Base-by-base conservation (phyloP, 1,284 basidiomycete species). In the Anthracocystis panici-leucophaei region DNA sequence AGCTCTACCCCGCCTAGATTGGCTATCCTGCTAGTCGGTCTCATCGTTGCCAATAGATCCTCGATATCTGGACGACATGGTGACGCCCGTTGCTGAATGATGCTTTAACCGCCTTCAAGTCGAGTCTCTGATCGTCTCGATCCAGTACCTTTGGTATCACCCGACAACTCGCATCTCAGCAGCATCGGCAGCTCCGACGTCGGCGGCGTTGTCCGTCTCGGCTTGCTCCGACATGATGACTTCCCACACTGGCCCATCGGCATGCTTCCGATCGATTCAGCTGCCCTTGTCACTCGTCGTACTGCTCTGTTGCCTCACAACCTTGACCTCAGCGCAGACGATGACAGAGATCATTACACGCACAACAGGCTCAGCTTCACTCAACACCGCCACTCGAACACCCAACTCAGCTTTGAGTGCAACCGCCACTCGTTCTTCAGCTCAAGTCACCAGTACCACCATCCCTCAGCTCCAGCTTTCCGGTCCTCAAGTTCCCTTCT, bases 381-480 rank as follows among this genome's bases (percentile, higher is more conserved):
- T 77, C 55, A 77, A 77, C 41, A 57, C 62, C 3, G 62, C 65
- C 23, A 56, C 74, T 8, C 27, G 59, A 16, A 55, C 68, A 21
- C 42, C 38, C 2, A 52, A 18, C 5, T 31, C 68, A 35, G 38
- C 44, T 16, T 38, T 38, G 35, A 38, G 35, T 2, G 64, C 31
- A 6, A 62, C 58, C 35, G 42, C 60, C n/a, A 69, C 65, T 27
- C 48, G 62, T 8, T 29, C 56, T 4, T 10, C 54, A 5, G 25
- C 74, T 2, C 54, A 49, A 18, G 69, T 66, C 57, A 77, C 69
- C 25, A 58, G 59, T 52, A 78, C 75, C 31, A 58, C 61, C 58
- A 72, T 78, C 52, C 75, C 75, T 0, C 59, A 75, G 11, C 50
- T 78, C 5, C 62, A 72, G 25, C 62, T 78, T 35, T 58, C 65